These are phyloP conservation scores for Phytophthora vignae DNA, from an alignment of 352 stramenopile species.

Conservation along the genomic window DNA sequence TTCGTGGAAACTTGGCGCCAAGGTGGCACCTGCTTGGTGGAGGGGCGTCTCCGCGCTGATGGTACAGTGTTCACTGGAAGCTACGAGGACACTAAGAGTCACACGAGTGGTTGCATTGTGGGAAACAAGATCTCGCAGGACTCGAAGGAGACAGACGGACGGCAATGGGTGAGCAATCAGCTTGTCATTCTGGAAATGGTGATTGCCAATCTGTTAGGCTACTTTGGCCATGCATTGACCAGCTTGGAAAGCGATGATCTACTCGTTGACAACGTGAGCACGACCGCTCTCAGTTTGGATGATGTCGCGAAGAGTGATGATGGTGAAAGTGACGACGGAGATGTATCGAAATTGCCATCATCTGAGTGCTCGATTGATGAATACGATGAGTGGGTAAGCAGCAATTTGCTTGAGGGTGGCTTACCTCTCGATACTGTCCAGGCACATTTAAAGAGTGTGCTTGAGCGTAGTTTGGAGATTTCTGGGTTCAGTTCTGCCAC, in stretches of 20 bases:
- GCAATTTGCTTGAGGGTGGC: slow-evolving; percentile 76
- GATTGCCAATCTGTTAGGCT: slow-evolving; percentile 77
- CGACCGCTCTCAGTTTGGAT: slow-evolving; percentile 25
- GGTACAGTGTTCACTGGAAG: slow-evolving; percentile 75
- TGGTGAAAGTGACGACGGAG: slow-evolving; percentile 39
- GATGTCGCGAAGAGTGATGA: slow-evolving; percentile 51
- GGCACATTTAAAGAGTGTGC: slow-evolving; percentile 67
- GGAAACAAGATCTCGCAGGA: slow-evolving; percentile 66
- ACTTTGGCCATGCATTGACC: slow-evolving; percentile 75
- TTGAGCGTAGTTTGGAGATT: slow-evolving; percentile 55
- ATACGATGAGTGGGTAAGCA: slow-evolving; percentile 86
- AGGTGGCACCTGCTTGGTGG: slow-evolving; percentile 87
- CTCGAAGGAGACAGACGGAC: slow-evolving; percentile 17
- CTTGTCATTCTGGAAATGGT: slow-evolving; percentile 84
- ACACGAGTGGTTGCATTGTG: slow-evolving; percentile 85
- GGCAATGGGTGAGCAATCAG: slow-evolving; percentile 53
- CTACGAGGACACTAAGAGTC: slow-evolving; percentile 90
- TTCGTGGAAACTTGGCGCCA: slow-evolving; percentile 91
- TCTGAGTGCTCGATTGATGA: slow-evolving; percentile 78
- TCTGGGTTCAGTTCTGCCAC: slow-evolving; percentile 45
- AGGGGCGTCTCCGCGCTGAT: slow-evolving; percentile 79
- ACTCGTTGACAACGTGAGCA: slow-evolving; percentile 50
- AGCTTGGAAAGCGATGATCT: slow-evolving; percentile 67
- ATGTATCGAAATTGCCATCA: slow-evolving; percentile 51
- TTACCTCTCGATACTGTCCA: slow-evolving; percentile 67